Evolutionary conservation across 2,329 filamentous ascomycete species (phyloP), one percentile per base, ranked within the genome.

Genomic region (Apiospora koreana): DNA sequence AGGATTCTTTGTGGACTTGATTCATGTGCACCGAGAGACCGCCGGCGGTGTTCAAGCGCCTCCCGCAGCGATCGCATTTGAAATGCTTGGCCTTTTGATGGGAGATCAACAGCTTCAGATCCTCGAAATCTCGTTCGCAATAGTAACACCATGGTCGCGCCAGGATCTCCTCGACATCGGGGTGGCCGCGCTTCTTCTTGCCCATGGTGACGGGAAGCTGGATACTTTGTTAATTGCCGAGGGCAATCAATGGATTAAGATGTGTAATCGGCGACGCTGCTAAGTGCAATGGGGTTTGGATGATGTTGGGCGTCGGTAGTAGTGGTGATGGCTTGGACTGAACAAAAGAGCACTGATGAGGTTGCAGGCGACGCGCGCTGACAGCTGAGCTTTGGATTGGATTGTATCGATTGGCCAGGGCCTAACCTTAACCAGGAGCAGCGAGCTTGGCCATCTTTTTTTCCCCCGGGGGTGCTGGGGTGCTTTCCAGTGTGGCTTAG

Each of bases 11-110:
- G 86, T 99, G 96, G 65, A 99, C 96, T 81, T 99, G 96, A 79
- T 95, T 97, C 94, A 98, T 93, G 81, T 99, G 96, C 69, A 99
- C 96, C 45, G 93, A 93, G 72, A 99, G 89, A 85, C 96, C 96
- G 88, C 96, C 96, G 54, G 95, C 95, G 1, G 96, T 99, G 80
- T 97, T 98, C 69, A 99, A 84, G 75, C 95, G 88, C 74, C 96
- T 90, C 68, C 91, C 91, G 81, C 96, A 99, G 84, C 92, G 86
- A 76, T 97, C 94, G 83, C 96, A 99, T 83, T 97, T 98, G 87
- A 97, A 98, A 82, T 99, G 96, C 83, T 98, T 98, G n/a, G 95
- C 95, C 81, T 98, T 98, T 79, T 98, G 96, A 81, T 99, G 96
- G 70, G 93, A 95, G 76, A 97, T 97, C 74, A 99, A 90, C 76